phyloP scores from a whole-genome alignment of 2,329 filamentous ascomycete species.

The Talaromyces pinophilus region DNA sequence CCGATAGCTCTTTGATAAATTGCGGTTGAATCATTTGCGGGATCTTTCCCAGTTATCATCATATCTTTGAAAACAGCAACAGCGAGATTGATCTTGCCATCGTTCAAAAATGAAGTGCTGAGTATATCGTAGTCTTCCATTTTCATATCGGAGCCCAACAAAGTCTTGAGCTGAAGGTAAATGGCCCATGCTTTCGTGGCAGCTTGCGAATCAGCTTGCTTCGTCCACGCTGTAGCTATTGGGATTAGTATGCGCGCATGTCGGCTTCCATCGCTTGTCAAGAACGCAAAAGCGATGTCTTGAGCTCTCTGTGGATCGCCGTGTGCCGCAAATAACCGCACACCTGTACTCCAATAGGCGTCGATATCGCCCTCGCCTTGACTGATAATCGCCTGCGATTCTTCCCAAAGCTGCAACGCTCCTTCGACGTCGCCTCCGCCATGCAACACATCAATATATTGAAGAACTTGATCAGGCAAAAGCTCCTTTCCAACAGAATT shows the following conservation, averaged over 20 bases:
- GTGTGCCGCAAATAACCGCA: conserved; percentile 52
- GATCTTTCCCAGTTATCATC: conserved; percentile 66
- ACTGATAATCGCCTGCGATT: conserved; percentile 57
- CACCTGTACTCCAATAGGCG: conserved; percentile 52
- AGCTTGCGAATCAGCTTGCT: conserved; percentile 51
- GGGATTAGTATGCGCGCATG: conserved; percentile 53
- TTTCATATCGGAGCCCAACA: conserved; percentile 61
- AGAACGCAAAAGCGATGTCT: conserved; percentile 49
- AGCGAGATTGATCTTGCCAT: conserved; percentile 65
- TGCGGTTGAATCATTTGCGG: conserved; percentile 46
- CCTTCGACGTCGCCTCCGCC: conserved; percentile 61
- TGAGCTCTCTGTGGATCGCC: conserved; percentile 52
- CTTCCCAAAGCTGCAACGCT: conserved; percentile 66
- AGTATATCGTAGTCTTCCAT: conserved; percentile 77
- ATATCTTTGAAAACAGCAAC: conserved; percentile 83
- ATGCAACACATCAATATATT: conserved; percentile 69
- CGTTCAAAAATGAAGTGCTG: conserved; percentile 68
- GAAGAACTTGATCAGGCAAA: conserved; percentile 60
- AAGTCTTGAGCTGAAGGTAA: conserved; percentile 65
- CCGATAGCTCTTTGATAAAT: conserved; percentile 47
- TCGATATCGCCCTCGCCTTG: conserved; percentile 41
- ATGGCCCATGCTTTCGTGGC: conserved; percentile 64
- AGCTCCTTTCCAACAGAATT: conserved; percentile 59
- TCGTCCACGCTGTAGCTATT: conserved; percentile 68
- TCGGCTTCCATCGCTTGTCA: conserved; percentile 46